phyloP scores from a whole-genome alignment of 2,329 filamentous ascomycete species.

The Lasiodiplodia sp. region DNA sequence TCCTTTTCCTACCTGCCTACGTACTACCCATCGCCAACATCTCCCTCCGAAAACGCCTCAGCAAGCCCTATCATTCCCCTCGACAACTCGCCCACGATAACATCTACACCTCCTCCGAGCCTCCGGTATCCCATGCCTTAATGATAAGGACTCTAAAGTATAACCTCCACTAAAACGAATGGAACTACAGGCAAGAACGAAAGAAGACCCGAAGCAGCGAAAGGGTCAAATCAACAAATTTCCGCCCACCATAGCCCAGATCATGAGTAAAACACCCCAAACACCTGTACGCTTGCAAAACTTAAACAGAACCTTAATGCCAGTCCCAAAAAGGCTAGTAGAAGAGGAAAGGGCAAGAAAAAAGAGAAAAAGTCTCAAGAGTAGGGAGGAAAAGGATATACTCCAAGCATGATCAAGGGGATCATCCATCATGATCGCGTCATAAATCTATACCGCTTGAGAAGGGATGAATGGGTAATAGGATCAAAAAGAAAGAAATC shows the following conservation, averaged over 20 bases:
- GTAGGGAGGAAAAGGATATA: not conserved
- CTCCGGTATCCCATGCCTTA: too few species aligned
- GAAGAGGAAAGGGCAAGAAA: not conserved
- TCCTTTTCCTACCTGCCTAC: not conserved
- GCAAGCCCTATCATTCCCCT: not conserved
- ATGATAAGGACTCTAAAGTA: not conserved
- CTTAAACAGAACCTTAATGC: not conserved
- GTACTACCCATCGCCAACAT: not conserved
- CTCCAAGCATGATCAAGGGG: not conserved
- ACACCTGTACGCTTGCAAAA: constrained; percentile 6
- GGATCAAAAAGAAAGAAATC: not conserved
- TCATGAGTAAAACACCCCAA: constrained; percentile 1
- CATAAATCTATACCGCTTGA: not conserved
- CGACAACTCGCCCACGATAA: not conserved
- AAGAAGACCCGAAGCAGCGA: not conserved
- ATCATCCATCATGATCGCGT: not conserved
- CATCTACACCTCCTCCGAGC: too few species aligned
- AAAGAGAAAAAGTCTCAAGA: not conserved
- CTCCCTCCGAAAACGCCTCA: not conserved
- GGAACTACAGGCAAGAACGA: constrained; percentile 9
- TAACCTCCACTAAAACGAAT: constrained; percentile 4
- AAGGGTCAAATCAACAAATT: not conserved
- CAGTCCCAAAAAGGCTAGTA: not conserved
- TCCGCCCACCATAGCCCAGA: not conserved
- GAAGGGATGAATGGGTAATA: not conserved